Evolutionary conservation across 305 asterid species (phyloP).

Genomic region (Solanum chacoense): DNA sequence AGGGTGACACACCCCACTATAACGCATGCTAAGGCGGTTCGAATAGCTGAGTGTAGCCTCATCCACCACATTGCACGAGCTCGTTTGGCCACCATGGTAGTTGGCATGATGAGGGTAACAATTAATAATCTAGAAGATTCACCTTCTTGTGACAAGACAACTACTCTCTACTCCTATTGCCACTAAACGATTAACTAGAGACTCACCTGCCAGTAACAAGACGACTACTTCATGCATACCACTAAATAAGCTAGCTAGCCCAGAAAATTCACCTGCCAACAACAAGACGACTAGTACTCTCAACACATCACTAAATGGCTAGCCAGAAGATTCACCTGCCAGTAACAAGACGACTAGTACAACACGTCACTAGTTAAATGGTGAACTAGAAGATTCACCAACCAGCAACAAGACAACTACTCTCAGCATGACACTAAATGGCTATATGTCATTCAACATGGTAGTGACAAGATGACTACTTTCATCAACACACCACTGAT

Average conservation of each 20-base stretch:
- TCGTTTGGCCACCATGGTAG: constrained; percentile 25
- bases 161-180: background rate
- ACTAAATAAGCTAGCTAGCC: background rate
- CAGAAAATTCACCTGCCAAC: background rate
- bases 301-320: background rate
- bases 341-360: background rate
- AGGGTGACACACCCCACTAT: constrained; percentile 42
- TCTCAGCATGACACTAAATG: background rate
- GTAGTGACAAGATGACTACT: background rate
- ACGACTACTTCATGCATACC: background rate
- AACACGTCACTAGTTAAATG: background rate
- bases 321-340: background rate
- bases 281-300: background rate
- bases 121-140: background rate
- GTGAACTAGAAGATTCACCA: background rate
- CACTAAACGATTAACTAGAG: background rate
- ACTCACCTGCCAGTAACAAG: background rate
- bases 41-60: constrained; percentile 42
- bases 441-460: background rate
- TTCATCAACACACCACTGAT: background rate
- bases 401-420: background rate
- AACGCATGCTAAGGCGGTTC: constrained; percentile 49
- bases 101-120: background rate
- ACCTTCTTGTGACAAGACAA: background rate
- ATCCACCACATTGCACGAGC: constrained; percentile 38